These are phyloP conservation scores for Leucocoprinus leucothites DNA, from an alignment of 768 basidiomycete species.

Conservation along the genomic window DNA sequence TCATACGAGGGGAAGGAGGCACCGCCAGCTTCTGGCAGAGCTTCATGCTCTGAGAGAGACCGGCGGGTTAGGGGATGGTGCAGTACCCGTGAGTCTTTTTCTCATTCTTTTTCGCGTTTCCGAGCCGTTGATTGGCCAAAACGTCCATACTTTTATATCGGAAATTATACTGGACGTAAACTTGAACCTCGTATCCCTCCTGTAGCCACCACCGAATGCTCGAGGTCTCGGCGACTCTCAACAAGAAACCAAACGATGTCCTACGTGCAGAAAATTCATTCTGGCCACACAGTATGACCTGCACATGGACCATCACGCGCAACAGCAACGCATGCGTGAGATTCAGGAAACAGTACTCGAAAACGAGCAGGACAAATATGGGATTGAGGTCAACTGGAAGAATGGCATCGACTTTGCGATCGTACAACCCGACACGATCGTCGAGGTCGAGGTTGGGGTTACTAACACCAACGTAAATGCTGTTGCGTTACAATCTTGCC, in stretches of 20 bases:
- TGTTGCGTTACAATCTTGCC: slow-evolving; percentile 21
- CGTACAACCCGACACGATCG: slow-evolving; percentile 28
- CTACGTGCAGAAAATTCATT: slow-evolving; percentile 23
- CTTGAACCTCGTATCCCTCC: background rate
- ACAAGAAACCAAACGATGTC: slow-evolving; percentile 18
- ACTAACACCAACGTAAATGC: slow-evolving; percentile 17
- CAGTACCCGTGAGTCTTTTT: slow-evolving; percentile 2
- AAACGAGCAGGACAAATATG: slow-evolving; percentile 46
- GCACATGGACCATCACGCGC: slow-evolving; percentile 28
- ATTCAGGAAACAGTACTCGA: slow-evolving; percentile 33
- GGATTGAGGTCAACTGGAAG: slow-evolving; percentile 35
- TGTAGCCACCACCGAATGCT: slow-evolving; percentile 3
- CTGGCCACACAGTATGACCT: slow-evolving; percentile 18
- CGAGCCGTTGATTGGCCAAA: background rate
- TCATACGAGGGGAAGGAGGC: slow-evolving; percentile 29
- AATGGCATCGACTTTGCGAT: slow-evolving; percentile 47
- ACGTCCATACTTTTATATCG: no score
- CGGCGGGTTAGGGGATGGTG: background rate
- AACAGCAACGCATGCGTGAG: slow-evolving; percentile 24
- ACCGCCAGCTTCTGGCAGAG: slow-evolving; percentile 18
- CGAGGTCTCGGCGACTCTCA: background rate
- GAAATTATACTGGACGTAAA: no score
- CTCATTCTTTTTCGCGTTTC: background rate
- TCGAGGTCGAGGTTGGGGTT: slow-evolving; percentile 26
- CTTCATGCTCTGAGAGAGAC: slow-evolving; percentile 5